Evolutionary conservation across 2,329 filamentous ascomycete genomes (phyloP), one percentile per base, ranked within the genome.

Genomic region (Colletotrichum sp.): DNA sequence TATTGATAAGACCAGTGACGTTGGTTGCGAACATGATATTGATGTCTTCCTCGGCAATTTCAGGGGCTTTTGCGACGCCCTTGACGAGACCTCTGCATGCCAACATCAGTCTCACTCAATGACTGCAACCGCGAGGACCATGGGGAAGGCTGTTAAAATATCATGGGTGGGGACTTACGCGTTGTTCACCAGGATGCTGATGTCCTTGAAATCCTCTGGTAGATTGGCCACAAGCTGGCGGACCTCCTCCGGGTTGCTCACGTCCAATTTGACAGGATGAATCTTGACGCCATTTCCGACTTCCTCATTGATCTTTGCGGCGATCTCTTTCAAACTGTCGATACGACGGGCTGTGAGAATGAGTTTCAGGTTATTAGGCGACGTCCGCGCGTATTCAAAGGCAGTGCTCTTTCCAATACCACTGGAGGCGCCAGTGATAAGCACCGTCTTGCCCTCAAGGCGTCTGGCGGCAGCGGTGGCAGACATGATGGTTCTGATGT

Each of bases 161-260:
- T 21, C 32, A 6, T 7, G 32, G 21, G 16, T 18, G 24, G 32
- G 21, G 4, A 43, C 94, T 84, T 85, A 98, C 95, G 96, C 96
- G 89, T 99, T 99, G 87, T 99, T 99, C 30, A 99, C 95, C 75
- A 99, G 87, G 4, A 99, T 90, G 83, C 99, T 92, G 78, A 99
- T 94, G 30, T 95, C 92, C 83, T 91, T 92, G 87, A 95, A 99
- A 82, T 96, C 96, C 77, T 92, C 91, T 0, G 96, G 96, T 80
- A 99, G 85, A 55, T 88, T 90, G 2, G 85, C 86, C 15, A 98
- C 93, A 82, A 99, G 96, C 55, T 86, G 87, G 68, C 90, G 89
- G 6, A 99, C 90, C 82, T 97, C 93, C 5, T 93, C 91, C 0
- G 94, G 89, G 74, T 94, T 94, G 87, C 94, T 96, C 71, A 99